Percentiles rank a stretch among this genome's conserved stretches.
Conservation (phyloP, 352 stramenopile genomes). For the Phytophthora tentaculata region DNA sequence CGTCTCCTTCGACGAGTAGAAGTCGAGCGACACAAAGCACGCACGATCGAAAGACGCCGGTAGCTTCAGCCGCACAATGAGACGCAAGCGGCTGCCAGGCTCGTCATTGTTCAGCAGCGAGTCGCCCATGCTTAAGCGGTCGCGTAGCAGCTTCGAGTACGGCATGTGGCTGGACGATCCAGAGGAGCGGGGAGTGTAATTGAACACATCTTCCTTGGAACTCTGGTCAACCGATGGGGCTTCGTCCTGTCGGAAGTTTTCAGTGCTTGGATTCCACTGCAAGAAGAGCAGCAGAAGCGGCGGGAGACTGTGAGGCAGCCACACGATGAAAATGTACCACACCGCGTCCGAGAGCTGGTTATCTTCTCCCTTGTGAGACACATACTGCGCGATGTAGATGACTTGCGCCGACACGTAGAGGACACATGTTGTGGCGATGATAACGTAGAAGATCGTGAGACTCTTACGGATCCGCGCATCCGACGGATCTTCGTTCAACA, state of each 20-base stretch:
- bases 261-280: conserved; percentile 86
- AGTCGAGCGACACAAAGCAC: conserved; percentile 87
- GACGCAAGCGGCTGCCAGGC: conserved; percentile 75
- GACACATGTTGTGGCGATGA: conserved; percentile 88
- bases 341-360: conserved; percentile 80
- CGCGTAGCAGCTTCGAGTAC: conserved; percentile 76
- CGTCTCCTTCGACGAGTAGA: conserved; percentile 78
- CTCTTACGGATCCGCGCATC: conserved; percentile 85
- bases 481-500: conserved; percentile 87
- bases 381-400: conserved; percentile 89
- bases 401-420: conserved; percentile 88
- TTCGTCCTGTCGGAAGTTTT: conserved; percentile 69
- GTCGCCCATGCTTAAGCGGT: conserved; percentile 78
- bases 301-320: conserved; percentile 77
- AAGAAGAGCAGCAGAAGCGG: conserved; percentile 83
- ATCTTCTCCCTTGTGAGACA: conserved; percentile 58
- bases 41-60: conserved; percentile 76
- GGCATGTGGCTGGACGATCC: conserved; percentile 81
- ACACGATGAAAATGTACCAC: conserved; percentile 91
- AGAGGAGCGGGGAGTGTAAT: conserved; percentile 81
- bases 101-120: conserved; percentile 85
- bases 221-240: conserved; percentile 64
- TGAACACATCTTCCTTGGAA: conserved; percentile 87
- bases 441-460: conserved; percentile 89
- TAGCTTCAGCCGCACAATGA: conserved; percentile 87